Conservation (phyloP, 2,329 filamentous ascomycete species). For the Curvularia lunata region DNA sequence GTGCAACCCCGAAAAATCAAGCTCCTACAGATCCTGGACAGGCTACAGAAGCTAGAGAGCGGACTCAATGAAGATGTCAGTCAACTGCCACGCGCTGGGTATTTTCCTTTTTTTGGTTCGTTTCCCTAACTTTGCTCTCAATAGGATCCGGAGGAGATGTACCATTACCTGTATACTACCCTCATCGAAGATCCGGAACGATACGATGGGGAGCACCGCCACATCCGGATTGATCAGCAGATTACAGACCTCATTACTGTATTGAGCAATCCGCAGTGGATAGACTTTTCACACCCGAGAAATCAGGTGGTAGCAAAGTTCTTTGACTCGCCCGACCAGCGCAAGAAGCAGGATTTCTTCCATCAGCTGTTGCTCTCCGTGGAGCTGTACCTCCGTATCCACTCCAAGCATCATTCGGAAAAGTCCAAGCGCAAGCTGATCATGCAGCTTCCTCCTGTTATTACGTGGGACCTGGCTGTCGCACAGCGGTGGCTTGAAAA, state of each 20-base stretch:
- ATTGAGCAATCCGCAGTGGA: slow-evolving; percentile 72
- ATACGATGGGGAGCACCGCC: slow-evolving; percentile 59
- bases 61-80: slow-evolving; percentile 54
- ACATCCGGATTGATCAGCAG: slow-evolving; percentile 69
- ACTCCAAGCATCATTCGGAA: slow-evolving; percentile 66
- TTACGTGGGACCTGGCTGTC: slow-evolving; percentile 76
- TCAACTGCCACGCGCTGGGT: slow-evolving; percentile 25
- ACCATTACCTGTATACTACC: slow-evolving; percentile 69
- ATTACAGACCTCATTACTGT: slow-evolving; percentile 75
- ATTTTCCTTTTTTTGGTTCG: slow-evolving; percentile 13
- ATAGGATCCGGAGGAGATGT: slow-evolving; percentile 50
- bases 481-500: slow-evolving; percentile 75
- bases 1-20: slow-evolving; percentile 66
- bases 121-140: slow-evolving; percentile 43
- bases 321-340: slow-evolving; percentile 65
- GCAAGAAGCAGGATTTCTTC: slow-evolving; percentile 71
- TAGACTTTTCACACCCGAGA: slow-evolving; percentile 71
- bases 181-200: slow-evolving; percentile 73
- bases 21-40: slow-evolving; percentile 57
- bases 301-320: slow-evolving; percentile 78
- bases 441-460: slow-evolving; percentile 69
- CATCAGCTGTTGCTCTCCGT: slow-evolving; percentile 77
- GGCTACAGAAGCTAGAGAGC: slow-evolving; percentile 51
- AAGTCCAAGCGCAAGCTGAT: slow-evolving; percentile 70
- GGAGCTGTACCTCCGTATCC: slow-evolving; percentile 74